A percentile compares a stretch with the other conserved stretches of the same genome.
These are phyloP conservation scores for Catharanthus roseus DNA, from an alignment of 257 asterid genomes.

Conservation along the genomic window DNA sequence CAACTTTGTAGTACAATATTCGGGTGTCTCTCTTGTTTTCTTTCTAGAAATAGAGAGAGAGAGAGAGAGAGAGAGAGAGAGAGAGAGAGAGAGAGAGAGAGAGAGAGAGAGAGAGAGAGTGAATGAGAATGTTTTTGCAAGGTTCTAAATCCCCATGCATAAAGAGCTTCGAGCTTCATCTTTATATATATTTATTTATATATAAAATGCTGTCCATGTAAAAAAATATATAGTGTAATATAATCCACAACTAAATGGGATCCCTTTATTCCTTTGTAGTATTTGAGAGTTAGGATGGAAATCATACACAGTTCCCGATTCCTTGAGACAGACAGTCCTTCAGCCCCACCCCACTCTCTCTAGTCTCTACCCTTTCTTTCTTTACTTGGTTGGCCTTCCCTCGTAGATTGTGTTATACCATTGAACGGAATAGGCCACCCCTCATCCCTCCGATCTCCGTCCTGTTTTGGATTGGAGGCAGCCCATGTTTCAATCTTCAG, in stretches of 20 bases:
- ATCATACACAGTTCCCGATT: conserved; percentile 33
- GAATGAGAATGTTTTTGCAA: conserved; percentile 18
- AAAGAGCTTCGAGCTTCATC: conserved; percentile 14
- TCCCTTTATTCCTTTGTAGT: conserved; percentile 22
- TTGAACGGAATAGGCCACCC: neutral
- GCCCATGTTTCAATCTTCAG: conserved; percentile 9
- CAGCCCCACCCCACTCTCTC: conserved; percentile 17
- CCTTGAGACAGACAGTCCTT: conserved; percentile 39
- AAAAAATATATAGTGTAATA: conserved; percentile 4
- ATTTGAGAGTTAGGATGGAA: conserved; percentile 30
- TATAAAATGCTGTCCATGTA: neutral
- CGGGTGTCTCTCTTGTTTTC: conserved; percentile 12
- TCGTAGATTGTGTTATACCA: conserved; percentile 4
- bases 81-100: no score
- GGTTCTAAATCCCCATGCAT: conserved; percentile 44
- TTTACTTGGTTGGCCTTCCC: no score
- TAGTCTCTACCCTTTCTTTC: neutral
- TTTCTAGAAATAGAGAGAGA: conserved; percentile 16
- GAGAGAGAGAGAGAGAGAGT: no score
- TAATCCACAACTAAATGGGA: neutral
- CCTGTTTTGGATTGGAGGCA: conserved; percentile 16
- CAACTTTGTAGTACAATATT: conserved; percentile 20
- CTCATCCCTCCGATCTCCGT: neutral
- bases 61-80: no score
- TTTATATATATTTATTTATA: neutral